phyloP scores from a whole-genome alignment of 2,329 filamentous ascomycete species.

The Colletotrichum costaricense region DNA sequence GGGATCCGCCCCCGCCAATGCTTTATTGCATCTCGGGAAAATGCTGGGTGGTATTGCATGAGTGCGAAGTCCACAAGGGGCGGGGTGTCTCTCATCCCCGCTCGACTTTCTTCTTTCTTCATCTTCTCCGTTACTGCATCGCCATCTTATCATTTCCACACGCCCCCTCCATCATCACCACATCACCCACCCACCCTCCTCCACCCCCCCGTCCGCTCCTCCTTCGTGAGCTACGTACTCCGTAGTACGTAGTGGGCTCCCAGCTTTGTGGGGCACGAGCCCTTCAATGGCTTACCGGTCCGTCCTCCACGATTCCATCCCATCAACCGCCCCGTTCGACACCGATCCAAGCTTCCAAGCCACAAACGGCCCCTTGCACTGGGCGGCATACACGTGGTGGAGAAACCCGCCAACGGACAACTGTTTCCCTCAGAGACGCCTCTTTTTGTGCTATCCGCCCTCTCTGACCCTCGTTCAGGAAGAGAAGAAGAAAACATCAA shows the following conservation, averaged over 20 bases:
- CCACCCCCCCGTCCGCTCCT: not conserved
- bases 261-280: not conserved
- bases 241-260: too few relatives aligned
- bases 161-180: not conserved
- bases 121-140: not conserved
- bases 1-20: conserved; percentile 22
- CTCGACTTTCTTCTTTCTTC: not conserved
- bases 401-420: conserved; percentile 4
- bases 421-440: conserved; percentile 3
- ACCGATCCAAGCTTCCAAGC: conserved; percentile 22
- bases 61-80: not conserved
- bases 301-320: conserved; percentile 27
- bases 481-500: conserved; percentile 10
- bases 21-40: conserved; percentile 9
- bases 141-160: not conserved
- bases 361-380: conserved; percentile 22
- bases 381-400: conserved; percentile 26
- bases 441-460: conserved; percentile 10
- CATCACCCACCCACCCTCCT: not conserved
- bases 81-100: not conserved
- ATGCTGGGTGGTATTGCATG: conserved; percentile 18
- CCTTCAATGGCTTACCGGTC: conserved; percentile 28
- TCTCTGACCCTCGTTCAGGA: conserved; percentile 11
- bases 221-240: not conserved
- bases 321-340: not conserved